Evolutionary conservation across 169 alveolate genomes (phyloP).

Genomic region (Cryptosporidium tyzzeri): DNA sequence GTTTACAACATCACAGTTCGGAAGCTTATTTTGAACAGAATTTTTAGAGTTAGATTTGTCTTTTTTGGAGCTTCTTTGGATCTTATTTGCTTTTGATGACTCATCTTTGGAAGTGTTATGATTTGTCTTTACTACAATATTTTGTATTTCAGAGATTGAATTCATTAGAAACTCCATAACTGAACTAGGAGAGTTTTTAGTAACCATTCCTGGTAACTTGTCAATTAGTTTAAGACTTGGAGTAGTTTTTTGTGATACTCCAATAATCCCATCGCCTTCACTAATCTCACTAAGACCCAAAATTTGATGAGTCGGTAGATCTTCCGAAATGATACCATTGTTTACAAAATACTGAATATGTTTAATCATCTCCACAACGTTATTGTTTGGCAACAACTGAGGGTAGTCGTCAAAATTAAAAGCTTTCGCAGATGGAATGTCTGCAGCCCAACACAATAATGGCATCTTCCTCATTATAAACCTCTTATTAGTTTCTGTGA

Average conservation of each 20-base stretch:
- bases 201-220: background rate
- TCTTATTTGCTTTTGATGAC: constrained; percentile 14
- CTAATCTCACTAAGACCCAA: background rate
- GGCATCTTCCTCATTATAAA: constrained; percentile 70
- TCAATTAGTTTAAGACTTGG: background rate
- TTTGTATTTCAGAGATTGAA: constrained; percentile 40
- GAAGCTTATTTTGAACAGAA: background rate
- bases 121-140: constrained; percentile 40
- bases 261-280: background rate
- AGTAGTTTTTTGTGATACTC: constrained; percentile 44
- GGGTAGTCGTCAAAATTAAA: constrained; percentile 67
- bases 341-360: constrained; percentile 34
- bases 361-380: constrained; percentile 15
- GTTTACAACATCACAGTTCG: background rate
- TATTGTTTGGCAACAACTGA: constrained; percentile 25
- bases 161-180: constrained; percentile 54
- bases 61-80: constrained; percentile 26
- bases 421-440: constrained; percentile 42
- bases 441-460: constrained; percentile 54
- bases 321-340: constrained; percentile 55
- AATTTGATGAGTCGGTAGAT: constrained; percentile 17
- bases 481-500: constrained; percentile 69
- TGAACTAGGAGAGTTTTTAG: constrained; percentile 30
- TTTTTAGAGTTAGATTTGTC: constrained; percentile 8
- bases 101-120: constrained; percentile 38